Evolutionary conservation across 2,329 filamentous ascomycete genomes (phyloP).

Genomic region (Shiraia sp.): DNA sequence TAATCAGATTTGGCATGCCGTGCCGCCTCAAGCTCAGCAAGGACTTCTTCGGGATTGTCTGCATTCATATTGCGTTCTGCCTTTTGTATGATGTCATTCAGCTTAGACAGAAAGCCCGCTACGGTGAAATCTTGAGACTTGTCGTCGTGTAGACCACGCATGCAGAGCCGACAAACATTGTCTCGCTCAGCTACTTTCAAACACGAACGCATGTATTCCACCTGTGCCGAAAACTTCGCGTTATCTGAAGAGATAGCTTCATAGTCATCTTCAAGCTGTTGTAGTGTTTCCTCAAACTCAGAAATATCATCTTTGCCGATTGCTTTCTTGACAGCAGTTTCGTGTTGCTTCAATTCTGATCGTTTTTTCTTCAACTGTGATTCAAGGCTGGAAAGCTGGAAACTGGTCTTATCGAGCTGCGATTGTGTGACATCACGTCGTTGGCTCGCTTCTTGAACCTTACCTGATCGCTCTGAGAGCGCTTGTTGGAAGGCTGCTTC

Average conservation of each 20-base stretch:
- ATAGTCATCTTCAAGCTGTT: constrained; percentile 55
- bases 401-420: constrained; percentile 77
- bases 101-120: constrained; percentile 65
- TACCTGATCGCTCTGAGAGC: constrained; percentile 60
- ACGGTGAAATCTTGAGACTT: constrained; percentile 57
- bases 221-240: constrained; percentile 69
- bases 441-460: constrained; percentile 67
- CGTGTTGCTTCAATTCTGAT: constrained; percentile 64
- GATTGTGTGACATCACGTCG: constrained; percentile 71
- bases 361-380: constrained; percentile 68
- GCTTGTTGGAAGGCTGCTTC: constrained; percentile 71
- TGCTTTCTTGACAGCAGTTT: constrained; percentile 64
- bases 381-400: constrained; percentile 67
- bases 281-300: constrained; percentile 57
- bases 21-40: constrained; percentile 64
- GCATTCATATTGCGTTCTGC: constrained; percentile 61
- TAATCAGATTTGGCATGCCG: constrained; percentile 62
- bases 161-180: constrained; percentile 77
- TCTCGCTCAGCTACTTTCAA: constrained; percentile 67
- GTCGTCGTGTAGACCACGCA: constrained; percentile 64
- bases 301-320: constrained; percentile 39
- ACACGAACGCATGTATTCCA: constrained; percentile 72
- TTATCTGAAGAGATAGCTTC: constrained; percentile 64
- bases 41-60: constrained; percentile 64
- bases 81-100: constrained; percentile 61